Base-by-base conservation (phyloP, 768 basidiomycete genomes). In the Boletus barrowsii region DNA sequence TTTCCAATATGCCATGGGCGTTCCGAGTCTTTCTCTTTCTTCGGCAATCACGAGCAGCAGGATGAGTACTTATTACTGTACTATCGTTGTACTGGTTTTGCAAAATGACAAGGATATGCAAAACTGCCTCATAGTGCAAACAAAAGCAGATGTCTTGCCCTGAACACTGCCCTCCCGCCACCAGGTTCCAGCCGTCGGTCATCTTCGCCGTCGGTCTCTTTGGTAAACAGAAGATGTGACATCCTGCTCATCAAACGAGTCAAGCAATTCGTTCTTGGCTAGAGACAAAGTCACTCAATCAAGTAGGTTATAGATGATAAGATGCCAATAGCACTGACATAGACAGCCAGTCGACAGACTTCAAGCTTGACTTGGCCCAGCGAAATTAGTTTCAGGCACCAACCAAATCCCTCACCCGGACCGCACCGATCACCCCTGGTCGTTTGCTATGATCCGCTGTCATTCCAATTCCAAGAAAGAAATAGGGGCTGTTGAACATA, bases 91-190 rank as follows among this genome's bases (percentile, higher is more conserved):
- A 22, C 22, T 22, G 22, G 22, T 22, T 22, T 22, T 22, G 22
- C 1, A 22, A 22, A 22, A 22, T 22, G n/a, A n/a, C n/a, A n/a
- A n/a, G n/a, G n/a, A n/a, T n/a, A n/a, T n/a, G 22, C 3, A 22
- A 22, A 22, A 22, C 22, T 22, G 22, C n/a, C n/a, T n/a, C n/a
- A n/a, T n/a, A 26, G 1, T 26, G 26, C 26, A 26, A 26, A 26
- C 26, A 26, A 26, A 26, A 26, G 26, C 26, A 26, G 26, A 26
- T 36, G 35, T 36, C 13, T 36, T 6, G 35, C 43, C 36, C 41
- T 22, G 36, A 36, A 64, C 61, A 63, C 53, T 41, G 58, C 53
- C 48, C 14, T 29, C 20, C 20, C 24, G 5, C 6, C 18, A 39
- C 11, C 22, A 43, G n/a, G 17, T 53, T 39, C 42, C 33, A 11